Conservation (phyloP, 1,139 yeast genomes). For the Geotrichum cucujoidarum region DNA sequence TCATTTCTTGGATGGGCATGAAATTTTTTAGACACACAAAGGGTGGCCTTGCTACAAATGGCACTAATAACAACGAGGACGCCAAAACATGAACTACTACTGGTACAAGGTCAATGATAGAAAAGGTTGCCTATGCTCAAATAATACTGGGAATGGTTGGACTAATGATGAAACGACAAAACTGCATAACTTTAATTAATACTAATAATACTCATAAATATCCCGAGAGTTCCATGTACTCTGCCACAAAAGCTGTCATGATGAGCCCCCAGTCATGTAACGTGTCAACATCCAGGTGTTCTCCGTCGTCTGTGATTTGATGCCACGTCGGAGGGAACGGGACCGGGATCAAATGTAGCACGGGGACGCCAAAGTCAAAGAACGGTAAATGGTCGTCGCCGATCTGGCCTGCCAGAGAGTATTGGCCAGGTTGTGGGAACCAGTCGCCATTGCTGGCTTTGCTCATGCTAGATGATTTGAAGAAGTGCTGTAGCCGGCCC, state of each 20-base stretch:
- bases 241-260: conserved; percentile 36
- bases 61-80: neutral
- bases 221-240: conserved; percentile 33
- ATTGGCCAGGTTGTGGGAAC: conserved; percentile 27
- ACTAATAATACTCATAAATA: conserved; percentile 9
- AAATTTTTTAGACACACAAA: conserved; percentile 72
- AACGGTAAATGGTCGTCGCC: conserved; percentile 54
- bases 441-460: neutral
- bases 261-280: conserved; percentile 39
- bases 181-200: too few species aligned
- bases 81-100: neutral
- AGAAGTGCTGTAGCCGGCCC: conserved; percentile 28
- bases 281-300: conserved; percentile 34
- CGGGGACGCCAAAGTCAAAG: conserved; percentile 43
- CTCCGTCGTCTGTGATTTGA: conserved; percentile 40
- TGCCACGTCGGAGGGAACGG: conserved; percentile 53
- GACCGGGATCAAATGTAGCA: conserved; percentile 49
- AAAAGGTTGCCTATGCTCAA: neutral
- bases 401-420: conserved; percentile 33
- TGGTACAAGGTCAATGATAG: too few species aligned
- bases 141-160: too few species aligned
- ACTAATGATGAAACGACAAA: neutral
- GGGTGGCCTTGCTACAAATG: conserved; percentile 38
- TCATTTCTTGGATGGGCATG: conserved; percentile 71
- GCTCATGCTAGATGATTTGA: neutral